phyloP scores from a whole-genome alignment of 1,139 yeast genomes.

The Tardiomyces depauwii region DNA sequence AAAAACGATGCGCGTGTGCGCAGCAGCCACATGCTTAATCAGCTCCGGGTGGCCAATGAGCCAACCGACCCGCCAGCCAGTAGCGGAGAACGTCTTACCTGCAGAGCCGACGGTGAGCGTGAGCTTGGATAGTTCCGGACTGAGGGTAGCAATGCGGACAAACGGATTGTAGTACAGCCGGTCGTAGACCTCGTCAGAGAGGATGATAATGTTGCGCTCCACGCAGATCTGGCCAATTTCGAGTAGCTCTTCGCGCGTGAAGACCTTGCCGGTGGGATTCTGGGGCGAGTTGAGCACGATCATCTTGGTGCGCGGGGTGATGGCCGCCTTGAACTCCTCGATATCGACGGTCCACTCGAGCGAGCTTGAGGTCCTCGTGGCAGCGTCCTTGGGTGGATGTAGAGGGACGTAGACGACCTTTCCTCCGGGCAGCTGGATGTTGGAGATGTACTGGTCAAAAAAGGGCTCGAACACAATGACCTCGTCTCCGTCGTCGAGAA shows the following conservation, averaged over 20 bases:
- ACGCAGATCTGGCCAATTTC: conserved; percentile 74
- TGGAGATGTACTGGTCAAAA: conserved; percentile 91
- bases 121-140: conserved; percentile 65
- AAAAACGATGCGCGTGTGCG: conserved; percentile 89
- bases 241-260: conserved; percentile 59
- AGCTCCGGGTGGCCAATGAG: conserved; percentile 77
- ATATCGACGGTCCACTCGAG: conserved; percentile 83
- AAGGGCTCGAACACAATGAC: conserved; percentile 97
- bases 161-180: conserved; percentile 66
- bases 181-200: conserved; percentile 94
- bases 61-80: conserved; percentile 99
- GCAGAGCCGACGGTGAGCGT: conserved; percentile 93
- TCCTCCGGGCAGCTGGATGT: conserved; percentile 89
- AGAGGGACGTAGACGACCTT: conserved; percentile 76
- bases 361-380: conserved; percentile 55
- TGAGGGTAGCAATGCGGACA: conserved; percentile 73
- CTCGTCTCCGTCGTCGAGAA: conserved; percentile 81
- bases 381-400: conserved; percentile 70
- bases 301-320: conserved; percentile 68
- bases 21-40: conserved; percentile 71
- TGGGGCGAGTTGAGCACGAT: conserved; percentile 89
- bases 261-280: conserved; percentile 90
- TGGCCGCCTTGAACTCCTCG: conserved; percentile 57
- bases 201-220: conserved; percentile 64
- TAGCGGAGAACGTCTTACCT: conserved; percentile 94